Conservation (phyloP, 75 land plant genomes). For the Sequoiadendron giganteum region DNA sequence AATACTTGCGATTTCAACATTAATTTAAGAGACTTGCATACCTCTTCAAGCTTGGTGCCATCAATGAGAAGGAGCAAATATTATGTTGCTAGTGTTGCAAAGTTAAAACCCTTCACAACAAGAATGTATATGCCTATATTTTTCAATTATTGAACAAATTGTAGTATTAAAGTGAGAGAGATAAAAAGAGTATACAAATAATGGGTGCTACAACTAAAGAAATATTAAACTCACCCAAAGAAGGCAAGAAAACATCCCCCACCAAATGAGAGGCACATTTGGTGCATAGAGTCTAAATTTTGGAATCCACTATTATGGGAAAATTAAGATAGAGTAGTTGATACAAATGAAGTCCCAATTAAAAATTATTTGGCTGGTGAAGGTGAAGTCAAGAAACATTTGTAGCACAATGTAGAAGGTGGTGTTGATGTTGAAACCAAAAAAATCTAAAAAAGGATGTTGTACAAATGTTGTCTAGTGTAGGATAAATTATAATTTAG, state of each 20-base stretch:
- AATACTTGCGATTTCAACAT: too few relatives aligned
- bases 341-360: too few relatives aligned
- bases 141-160: neutral
- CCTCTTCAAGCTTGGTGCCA: neutral
- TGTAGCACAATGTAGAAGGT: neutral
- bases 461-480: neutral
- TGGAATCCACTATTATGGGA: too few relatives aligned
- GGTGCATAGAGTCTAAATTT: too few relatives aligned
- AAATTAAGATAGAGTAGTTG: too few relatives aligned
- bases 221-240: constrained; percentile 38
- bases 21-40: too few relatives aligned
- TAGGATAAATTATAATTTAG: neutral
- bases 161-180: constrained; percentile 12
- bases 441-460: too few relatives aligned
- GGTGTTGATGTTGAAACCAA: neutral
- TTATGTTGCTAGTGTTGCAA: neutral
- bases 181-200: constrained; percentile 15
- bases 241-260: constrained; percentile 30
- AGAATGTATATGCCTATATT: too few relatives aligned
- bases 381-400: neutral
- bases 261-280: too few relatives aligned
- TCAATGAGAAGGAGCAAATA: neutral
- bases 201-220: constrained; percentile 28
- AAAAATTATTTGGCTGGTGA: neutral
- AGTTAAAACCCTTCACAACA: neutral